A percentile compares a stretch with the other conserved stretches of the same genome.
These are phyloP conservation scores for Escovopsis weberi DNA, from an alignment of 2,329 filamentous ascomycete species.

Conservation along the genomic window DNA sequence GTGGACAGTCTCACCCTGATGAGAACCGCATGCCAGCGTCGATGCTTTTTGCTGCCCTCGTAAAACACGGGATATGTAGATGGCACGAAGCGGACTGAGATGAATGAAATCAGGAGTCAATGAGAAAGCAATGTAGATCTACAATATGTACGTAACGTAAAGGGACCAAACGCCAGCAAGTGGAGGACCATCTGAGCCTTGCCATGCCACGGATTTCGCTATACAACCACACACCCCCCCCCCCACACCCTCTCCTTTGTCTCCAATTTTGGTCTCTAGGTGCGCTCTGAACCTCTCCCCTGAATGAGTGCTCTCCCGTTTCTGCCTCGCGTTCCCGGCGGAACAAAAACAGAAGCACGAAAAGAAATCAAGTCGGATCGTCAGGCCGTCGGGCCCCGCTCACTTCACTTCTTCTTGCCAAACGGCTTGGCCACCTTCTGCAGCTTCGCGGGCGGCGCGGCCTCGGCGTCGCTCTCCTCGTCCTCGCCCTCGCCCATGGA, in stretches of 20 bases:
- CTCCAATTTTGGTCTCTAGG: background rate
- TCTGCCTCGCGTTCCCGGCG: no score
- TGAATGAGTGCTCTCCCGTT: no score
- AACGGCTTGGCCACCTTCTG: constrained; percentile 24
- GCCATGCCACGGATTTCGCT: background rate
- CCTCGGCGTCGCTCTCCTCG: constrained; percentile 33
- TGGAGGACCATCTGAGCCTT: background rate
- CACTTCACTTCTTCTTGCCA: constrained; percentile 20
- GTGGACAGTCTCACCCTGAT: no score
- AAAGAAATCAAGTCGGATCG: no score
- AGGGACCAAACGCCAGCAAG: constrained; percentile 5
- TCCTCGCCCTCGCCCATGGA: constrained; percentile 42
- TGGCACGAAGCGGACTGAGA: no score
- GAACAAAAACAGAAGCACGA: no score
- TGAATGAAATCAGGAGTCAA: background rate
- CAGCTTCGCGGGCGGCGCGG: constrained; percentile 32
- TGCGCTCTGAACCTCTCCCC: no score
- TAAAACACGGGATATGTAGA: no score
- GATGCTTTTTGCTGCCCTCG: no score
- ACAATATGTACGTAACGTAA: constrained; percentile 1
- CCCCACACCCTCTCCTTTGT: background rate
- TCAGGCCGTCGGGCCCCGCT: no score
- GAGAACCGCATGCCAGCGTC: no score
- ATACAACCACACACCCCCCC: background rate
- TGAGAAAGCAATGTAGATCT: constrained; percentile 3